Evolutionary conservation across 495 filamentous ascomycete species (phyloP).

Genomic region (Penicillium turbatum): DNA sequence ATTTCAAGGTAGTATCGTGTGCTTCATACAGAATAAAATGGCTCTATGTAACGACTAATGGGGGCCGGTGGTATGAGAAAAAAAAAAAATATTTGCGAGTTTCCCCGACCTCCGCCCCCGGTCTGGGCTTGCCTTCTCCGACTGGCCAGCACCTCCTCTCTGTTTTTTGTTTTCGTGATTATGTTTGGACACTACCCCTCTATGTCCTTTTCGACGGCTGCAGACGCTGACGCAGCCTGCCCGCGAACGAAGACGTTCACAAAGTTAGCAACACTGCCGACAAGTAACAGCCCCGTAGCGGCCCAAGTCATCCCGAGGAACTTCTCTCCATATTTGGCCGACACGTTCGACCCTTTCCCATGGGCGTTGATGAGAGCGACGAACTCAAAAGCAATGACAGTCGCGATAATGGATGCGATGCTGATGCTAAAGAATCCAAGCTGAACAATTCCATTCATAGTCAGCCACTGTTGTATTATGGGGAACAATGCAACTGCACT

Average conservation of each 20-base stretch:
- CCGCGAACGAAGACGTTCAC: slow-evolving; percentile 25
- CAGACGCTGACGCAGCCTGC: slow-evolving; percentile 1
- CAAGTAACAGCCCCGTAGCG: slow-evolving; percentile 46
- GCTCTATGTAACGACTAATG: slow-evolving; percentile 8
- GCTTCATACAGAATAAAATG: slow-evolving; percentile 9
- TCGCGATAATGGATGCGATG: slow-evolving; percentile 63
- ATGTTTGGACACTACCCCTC: slow-evolving; percentile 13
- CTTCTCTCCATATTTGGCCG: slow-evolving; percentile 49
- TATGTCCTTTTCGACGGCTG: slow-evolving; percentile 16
- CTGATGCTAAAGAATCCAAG: slow-evolving; percentile 44
- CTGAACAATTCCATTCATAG: slow-evolving; percentile 22
- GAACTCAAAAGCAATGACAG: slow-evolving; percentile 54
- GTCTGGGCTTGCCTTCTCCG: neutral
- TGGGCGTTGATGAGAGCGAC: slow-evolving; percentile 54
- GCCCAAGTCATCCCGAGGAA: slow-evolving; percentile 62
- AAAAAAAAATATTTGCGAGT: slow-evolving; percentile 12
- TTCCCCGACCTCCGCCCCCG: slow-evolving; percentile 16
- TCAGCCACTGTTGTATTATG: slow-evolving; percentile 1
- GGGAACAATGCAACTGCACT: neutral
- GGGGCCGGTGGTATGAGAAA: neutral
- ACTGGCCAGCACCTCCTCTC: slow-evolving; percentile 3
- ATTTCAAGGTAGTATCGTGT: slow-evolving; percentile 11
- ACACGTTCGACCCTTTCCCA: slow-evolving; percentile 50
- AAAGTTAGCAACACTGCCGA: slow-evolving; percentile 31
- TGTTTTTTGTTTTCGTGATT: neutral